Evolutionary conservation across 495 filamentous ascomycete species (phyloP).

Genomic region (Talaromyces thailandensis): DNA sequence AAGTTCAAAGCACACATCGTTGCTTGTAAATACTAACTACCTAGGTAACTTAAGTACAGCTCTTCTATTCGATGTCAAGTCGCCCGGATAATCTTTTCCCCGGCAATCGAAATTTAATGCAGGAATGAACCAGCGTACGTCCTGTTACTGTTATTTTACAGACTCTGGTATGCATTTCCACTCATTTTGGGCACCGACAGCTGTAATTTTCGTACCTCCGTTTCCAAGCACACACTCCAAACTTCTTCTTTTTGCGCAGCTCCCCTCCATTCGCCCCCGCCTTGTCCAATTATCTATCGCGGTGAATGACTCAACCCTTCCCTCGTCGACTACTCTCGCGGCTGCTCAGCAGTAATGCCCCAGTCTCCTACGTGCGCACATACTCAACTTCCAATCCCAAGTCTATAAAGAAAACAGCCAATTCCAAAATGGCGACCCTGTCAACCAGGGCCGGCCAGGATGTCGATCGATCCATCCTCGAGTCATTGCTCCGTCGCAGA

Average conservation of each 20-base stretch:
- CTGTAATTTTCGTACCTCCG: slow-evolving; percentile 5
- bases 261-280: neutral
- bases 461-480: slow-evolving; percentile 71
- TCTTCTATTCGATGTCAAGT: neutral
- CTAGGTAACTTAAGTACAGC: too few relatives aligned
- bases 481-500: slow-evolving; percentile 76
- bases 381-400: slow-evolving; percentile 12
- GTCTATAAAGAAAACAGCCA: slow-evolving; percentile 13
- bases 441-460: slow-evolving; percentile 79
- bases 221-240: neutral
- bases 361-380: slow-evolving; percentile 13
- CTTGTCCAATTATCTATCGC: slow-evolving; percentile 9
- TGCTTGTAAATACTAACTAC: too few relatives aligned
- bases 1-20: neutral
- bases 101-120: neutral
- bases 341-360: slow-evolving; percentile 7
- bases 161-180: neutral
- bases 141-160: neutral
- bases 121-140: neutral
- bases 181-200: neutral
- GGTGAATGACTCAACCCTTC: slow-evolving; percentile 40
- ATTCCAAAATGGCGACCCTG: slow-evolving; percentile 49
- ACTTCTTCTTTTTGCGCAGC: neutral
- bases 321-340: slow-evolving; percentile 24
- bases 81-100: neutral